These are phyloP conservation scores for Aspergillus calidoustus DNA, from an alignment of 2,329 filamentous ascomycete genomes.

Conservation along the genomic window DNA sequence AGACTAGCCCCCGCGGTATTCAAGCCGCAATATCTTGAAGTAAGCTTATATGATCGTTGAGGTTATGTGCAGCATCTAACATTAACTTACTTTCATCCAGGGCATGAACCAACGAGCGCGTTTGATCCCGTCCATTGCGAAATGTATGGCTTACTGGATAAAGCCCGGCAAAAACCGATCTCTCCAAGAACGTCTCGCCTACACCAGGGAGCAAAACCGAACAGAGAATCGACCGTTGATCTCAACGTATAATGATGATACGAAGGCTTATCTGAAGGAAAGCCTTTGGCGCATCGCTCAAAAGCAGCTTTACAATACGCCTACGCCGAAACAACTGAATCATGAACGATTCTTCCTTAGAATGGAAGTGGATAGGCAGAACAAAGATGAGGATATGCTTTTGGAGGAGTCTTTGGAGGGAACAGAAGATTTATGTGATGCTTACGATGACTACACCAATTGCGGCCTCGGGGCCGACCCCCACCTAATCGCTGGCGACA, in stretches of 20 bases:
- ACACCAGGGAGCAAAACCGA: conserved; percentile 11
- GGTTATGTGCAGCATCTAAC: not conserved
- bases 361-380: not conserved
- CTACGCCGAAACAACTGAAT: conserved; percentile 18
- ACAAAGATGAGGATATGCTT: conserved; percentile 8
- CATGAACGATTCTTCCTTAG: not conserved
- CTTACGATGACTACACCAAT: not conserved
- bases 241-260: conserved; percentile 3
- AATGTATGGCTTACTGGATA: conserved; percentile 40
- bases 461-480: conserved; percentile 4
- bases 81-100: conserved; percentile 25
- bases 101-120: conserved; percentile 41
- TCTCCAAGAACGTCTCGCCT: conserved; percentile 22
- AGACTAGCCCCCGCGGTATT: conserved; percentile 37
- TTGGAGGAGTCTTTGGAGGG: conserved; percentile 7
- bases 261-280: conserved; percentile 30
- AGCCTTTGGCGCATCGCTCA: conserved; percentile 41
- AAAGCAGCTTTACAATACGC: conserved; percentile 27
- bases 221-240: not conserved
- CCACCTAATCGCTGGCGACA: conserved; percentile 11
- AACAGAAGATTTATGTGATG: not conserved
- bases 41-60: conserved; percentile 14
- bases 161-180: conserved; percentile 23
- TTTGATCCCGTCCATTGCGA: conserved; percentile 41
- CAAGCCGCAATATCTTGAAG: conserved; percentile 36